Evolutionary conservation across 345 rosid genomes (phyloP).

Genomic region (Camelina neglecta): DNA sequence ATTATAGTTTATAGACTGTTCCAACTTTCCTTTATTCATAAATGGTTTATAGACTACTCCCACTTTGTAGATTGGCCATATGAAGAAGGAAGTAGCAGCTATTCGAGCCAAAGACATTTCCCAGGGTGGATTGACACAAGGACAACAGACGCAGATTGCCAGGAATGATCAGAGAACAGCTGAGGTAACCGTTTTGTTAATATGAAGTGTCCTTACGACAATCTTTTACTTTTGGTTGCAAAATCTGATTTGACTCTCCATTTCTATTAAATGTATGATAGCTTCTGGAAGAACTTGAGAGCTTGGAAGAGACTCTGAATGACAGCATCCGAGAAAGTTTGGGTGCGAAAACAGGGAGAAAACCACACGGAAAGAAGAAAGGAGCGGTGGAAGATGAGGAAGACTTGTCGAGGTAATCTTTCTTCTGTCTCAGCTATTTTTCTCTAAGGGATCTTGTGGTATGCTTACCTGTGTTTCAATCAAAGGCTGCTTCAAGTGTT

Average conservation of each 20-base stretch:
- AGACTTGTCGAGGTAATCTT: constrained; percentile 61
- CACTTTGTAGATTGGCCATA: constrained; percentile 76
- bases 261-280: constrained; percentile 39
- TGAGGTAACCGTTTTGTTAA: constrained; percentile 53
- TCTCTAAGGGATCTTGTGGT: background rate
- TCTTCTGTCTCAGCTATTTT: background rate
- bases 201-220: background rate
- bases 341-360: constrained; percentile 74
- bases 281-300: constrained; percentile 95
- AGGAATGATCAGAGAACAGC: constrained; percentile 93
- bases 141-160: constrained; percentile 98
- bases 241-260: background rate
- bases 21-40: background rate
- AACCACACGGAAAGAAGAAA: constrained; percentile 56
- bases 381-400: constrained; percentile 71
- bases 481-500: constrained; percentile 16
- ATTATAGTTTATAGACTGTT: background rate
- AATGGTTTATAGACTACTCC: background rate
- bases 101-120: constrained; percentile 93
- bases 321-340: constrained; percentile 94
- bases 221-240: constrained; percentile 9
- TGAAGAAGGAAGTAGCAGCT: constrained; percentile 94
- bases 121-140: constrained; percentile 98
- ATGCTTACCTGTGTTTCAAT: background rate
- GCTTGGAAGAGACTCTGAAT: constrained; percentile 92